Evolutionary conservation across 2,329 filamentous ascomycete genomes (phyloP).

Genomic region (Diaporthe capsici): DNA sequence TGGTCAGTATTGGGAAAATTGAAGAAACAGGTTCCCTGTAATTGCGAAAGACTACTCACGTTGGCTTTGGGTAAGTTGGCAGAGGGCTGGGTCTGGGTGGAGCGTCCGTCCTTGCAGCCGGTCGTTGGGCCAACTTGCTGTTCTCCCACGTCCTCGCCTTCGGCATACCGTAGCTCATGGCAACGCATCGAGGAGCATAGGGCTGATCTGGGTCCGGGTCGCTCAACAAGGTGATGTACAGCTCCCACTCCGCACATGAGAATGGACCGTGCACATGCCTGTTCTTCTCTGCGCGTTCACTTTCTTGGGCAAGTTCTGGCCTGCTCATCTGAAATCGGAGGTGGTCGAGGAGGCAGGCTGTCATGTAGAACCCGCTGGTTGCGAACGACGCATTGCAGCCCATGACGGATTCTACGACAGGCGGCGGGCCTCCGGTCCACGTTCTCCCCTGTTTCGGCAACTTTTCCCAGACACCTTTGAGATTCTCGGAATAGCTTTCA

Average conservation of each 20-base stretch:
- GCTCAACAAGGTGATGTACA: neutral
- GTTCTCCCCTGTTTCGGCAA: neutral
- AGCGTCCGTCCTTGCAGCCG: rapidly evolving
- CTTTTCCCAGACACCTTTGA: neutral
- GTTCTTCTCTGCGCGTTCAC: too few relatives aligned
- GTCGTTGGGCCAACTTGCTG: neutral
- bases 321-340: neutral
- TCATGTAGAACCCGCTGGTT: neutral
- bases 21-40: too few relatives aligned
- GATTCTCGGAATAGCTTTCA: neutral
- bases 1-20: too few relatives aligned
- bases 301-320: too few relatives aligned
- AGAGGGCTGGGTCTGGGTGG: neutral
- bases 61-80: neutral
- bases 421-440: neutral
- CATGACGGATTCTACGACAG: neutral
- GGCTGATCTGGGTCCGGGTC: neutral
- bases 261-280: neutral
- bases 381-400: neutral
- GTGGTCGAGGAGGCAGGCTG: neutral
- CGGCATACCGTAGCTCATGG: neutral
- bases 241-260: neutral
- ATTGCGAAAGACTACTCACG: neutral
- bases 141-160: neutral
- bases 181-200: neutral